Conservation (phyloP, 768 basidiomycete species). For the Mycena amicta region DNA sequence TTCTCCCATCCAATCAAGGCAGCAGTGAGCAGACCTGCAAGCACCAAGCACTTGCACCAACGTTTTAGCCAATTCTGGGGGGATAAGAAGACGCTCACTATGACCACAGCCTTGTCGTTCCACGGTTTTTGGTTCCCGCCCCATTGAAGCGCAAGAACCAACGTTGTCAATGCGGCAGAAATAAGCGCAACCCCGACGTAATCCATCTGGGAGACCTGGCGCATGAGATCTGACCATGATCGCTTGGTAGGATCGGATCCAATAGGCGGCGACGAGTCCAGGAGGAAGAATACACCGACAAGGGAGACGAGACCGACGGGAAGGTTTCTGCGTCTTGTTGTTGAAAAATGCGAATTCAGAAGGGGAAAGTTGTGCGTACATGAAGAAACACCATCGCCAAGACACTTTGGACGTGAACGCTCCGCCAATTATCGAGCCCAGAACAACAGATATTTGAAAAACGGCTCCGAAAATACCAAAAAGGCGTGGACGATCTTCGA, state of each 20-base stretch:
- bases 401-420: constrained; percentile 25
- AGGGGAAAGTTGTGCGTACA: background rate
- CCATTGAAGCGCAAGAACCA: constrained; percentile 45
- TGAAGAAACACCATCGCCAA: constrained; percentile 9
- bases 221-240: background rate
- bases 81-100: constrained; percentile 1
- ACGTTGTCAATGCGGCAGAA: constrained; percentile 33
- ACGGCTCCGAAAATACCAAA: constrained; percentile 41
- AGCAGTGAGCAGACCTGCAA: background rate
- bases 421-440: constrained; percentile 30
- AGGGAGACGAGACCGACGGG: constrained; percentile 11
- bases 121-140: constrained; percentile 48
- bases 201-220: constrained; percentile 32
- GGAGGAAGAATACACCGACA: constrained; percentile 4
- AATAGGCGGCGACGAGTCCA: constrained; percentile 6
- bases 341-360: background rate
- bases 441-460: constrained; percentile 8
- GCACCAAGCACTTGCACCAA: background rate
- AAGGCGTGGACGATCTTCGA: constrained; percentile 32
- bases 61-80: background rate
- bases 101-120: constrained; percentile 36
- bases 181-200: constrained; percentile 39
- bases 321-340: background rate
- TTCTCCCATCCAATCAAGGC: constrained; percentile 13
- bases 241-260: constrained; percentile 8